phyloP scores from a whole-genome alignment of 768 basidiomycete genomes.

The Pleurotus ostreatus region DNA sequence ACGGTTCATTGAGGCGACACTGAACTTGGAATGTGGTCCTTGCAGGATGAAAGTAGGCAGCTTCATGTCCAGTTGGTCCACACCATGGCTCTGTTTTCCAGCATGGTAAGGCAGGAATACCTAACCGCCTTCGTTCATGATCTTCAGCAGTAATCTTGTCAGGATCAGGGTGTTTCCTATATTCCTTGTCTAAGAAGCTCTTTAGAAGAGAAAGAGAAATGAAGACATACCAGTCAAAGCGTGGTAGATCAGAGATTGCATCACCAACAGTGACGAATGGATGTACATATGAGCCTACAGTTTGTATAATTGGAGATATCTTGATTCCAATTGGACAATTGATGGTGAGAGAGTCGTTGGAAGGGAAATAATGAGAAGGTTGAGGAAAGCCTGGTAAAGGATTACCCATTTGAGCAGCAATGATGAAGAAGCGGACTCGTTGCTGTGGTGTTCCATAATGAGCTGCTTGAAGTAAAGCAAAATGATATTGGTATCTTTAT shows the following conservation, averaged over 20 bases:
- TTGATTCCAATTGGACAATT: constrained; percentile 38
- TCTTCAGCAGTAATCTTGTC: constrained; percentile 33
- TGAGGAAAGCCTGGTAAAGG: constrained; percentile 49
- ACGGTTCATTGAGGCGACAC: constrained; percentile 38
- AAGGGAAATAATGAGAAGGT: constrained; percentile 51
- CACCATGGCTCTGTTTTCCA: constrained; percentile 27
- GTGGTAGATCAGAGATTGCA: constrained; percentile 69
- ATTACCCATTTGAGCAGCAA: constrained; percentile 39
- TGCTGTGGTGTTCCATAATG: constrained; percentile 56
- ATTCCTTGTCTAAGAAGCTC: neutral
- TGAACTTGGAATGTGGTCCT: constrained; percentile 41
- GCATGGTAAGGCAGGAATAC: constrained; percentile 31
- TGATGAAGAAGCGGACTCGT: constrained; percentile 48
- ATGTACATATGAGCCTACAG: constrained; percentile 53
- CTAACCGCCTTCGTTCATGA: constrained; percentile 5
- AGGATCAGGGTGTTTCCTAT: neutral
- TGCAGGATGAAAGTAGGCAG: constrained; percentile 29
- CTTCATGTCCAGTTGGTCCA: constrained; percentile 26
- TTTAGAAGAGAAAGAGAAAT: neutral
- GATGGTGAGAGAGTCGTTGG: constrained; percentile 41
- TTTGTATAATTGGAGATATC: constrained; percentile 41
- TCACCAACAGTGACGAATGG: constrained; percentile 60
- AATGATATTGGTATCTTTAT: constrained; percentile 50
- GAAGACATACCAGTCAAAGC: constrained; percentile 65
- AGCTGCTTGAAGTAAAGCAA: constrained; percentile 46